Base-by-base conservation (phyloP, 2,329 filamentous ascomycete genomes). In the Aspergillus terreus region DNA sequence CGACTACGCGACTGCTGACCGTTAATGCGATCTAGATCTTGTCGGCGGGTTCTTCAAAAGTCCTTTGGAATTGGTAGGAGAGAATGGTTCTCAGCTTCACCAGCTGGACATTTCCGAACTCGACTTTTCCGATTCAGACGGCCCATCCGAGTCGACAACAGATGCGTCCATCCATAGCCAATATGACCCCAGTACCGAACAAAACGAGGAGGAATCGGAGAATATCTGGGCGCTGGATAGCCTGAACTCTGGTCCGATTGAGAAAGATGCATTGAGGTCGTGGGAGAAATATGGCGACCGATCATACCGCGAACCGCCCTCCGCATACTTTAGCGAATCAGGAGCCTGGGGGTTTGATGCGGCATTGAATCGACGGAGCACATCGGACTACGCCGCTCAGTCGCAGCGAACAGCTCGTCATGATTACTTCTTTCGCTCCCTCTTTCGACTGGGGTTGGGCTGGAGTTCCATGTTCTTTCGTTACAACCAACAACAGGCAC, bases 241-340 rank as follows among this genome's bases (percentile, higher is more conserved):
- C 12, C 51, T 69, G 1, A 49, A 59, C 12, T 49, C 62, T 5
- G 50, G 48, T 2, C 11, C 44, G 9, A 47, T 32, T 15, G 45
- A 56, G 36, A 47, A 54, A 10, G 46, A 54, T 11, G 55, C 67
- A 2, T 52, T 70, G 19, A 66, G 58, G 35, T 72, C 70, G 32
- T 77, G 75, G 75, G 75, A 77, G 56, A 67, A 54, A 11, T 76
- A 72, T 53, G 57, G 67, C 23, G 53, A 71, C 21, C 62, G 55
- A 45, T 50, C 55, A 10, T 66, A 67, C 36, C 51, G 59, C 33
- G 68, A 72, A 44, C 65, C 66, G 4, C 48, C 55, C 25, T 72
- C 71, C 25, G 67, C 64, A 38, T 76, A 76, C 50, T 66, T 77
- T 33, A 76, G 72, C 48, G 75, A 77, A 60, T 70, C 71, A 14